phyloP scores from a whole-genome alignment of 129 eudicot genomes.

The Cynara cardunculus region DNA sequence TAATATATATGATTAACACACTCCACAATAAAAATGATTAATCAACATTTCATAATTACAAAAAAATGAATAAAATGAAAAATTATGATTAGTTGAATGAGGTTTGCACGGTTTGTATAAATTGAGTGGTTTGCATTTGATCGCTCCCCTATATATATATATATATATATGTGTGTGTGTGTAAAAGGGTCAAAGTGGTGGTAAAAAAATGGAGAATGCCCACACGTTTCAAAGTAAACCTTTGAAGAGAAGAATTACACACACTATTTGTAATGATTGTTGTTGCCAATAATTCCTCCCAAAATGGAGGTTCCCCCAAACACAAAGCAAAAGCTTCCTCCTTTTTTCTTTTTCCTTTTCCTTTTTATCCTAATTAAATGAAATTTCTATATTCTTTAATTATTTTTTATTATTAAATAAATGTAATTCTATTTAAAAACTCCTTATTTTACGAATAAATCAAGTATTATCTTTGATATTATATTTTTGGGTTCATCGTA shows the following conservation, averaged over 20 bases:
- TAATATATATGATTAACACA: too few relatives aligned
- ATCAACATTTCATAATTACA: too few relatives aligned
- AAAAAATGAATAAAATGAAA: too few relatives aligned
- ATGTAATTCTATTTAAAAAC: background rate
- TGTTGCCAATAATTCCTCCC: slow-evolving; percentile 24
- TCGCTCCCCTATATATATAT: too few relatives aligned
- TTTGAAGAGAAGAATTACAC: slow-evolving; percentile 19
- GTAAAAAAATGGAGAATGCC: background rate
- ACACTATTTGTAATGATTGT: background rate
- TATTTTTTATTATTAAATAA: background rate
- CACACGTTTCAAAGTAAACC: slow-evolving; percentile 26
- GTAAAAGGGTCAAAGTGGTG: slow-evolving; percentile 1
- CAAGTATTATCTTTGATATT: background rate
- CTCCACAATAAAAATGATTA: too few relatives aligned
- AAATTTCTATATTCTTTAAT: too few relatives aligned
- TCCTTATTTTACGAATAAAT: background rate
- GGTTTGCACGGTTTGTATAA: too few relatives aligned
- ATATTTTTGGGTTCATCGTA: background rate
- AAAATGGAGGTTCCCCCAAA: slow-evolving; percentile 23
- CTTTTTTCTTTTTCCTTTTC: background rate
- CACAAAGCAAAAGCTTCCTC: background rate
- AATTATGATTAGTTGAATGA: too few relatives aligned
- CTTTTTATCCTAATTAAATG: background rate
- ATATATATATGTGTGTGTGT: too few relatives aligned
- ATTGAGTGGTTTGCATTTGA: too few relatives aligned